Evolutionary conservation across 1,284 basidiomycete species (phyloP).

Genomic region (Wolfiporia cocos): DNA sequence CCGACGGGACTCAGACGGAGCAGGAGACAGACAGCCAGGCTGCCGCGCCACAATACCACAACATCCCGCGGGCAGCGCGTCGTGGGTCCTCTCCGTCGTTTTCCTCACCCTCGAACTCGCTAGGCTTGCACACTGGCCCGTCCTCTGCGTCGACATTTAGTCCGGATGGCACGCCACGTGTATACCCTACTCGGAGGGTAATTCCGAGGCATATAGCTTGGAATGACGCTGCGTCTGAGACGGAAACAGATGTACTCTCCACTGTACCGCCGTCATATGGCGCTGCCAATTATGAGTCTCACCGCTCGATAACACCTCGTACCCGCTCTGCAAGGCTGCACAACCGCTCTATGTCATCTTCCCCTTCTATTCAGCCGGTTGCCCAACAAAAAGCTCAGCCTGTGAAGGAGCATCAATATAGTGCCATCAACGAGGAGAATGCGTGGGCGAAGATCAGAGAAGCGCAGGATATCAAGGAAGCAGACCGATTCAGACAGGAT

Average conservation of each 20-base stretch:
- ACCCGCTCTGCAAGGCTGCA: background rate
- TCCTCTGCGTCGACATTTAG: constrained; percentile 8
- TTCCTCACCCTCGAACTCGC: constrained; percentile 22
- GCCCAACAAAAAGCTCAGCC: constrained; percentile 21
- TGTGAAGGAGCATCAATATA: constrained; percentile 35
- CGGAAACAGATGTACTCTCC: constrained; percentile 29
- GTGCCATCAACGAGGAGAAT: constrained; percentile 57
- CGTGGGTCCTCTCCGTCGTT: constrained; percentile 17
- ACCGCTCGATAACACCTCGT: too few species aligned
- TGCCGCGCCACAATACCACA: constrained; percentile 13
- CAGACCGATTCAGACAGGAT: constrained; percentile 61
- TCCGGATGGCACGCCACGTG: constrained; percentile 8
- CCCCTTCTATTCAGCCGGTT: constrained; percentile 19
- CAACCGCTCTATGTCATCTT: constrained; percentile 3
- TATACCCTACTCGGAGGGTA: constrained; percentile 11
- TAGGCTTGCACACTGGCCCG: constrained; percentile 25
- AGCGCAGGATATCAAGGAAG: constrained; percentile 61
- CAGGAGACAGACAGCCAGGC: constrained; percentile 12
- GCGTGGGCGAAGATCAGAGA: constrained; percentile 72
- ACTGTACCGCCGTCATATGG: constrained; percentile 49
- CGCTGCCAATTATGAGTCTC: constrained; percentile 34
- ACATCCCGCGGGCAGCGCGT: constrained; percentile 19
- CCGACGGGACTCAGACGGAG: constrained; percentile 19
- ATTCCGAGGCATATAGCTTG: too few species aligned
- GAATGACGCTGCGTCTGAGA: too few species aligned